Evolutionary conservation across 768 basidiomycete genomes (phyloP).

Genomic region (Gautieria morchelliformis): DNA sequence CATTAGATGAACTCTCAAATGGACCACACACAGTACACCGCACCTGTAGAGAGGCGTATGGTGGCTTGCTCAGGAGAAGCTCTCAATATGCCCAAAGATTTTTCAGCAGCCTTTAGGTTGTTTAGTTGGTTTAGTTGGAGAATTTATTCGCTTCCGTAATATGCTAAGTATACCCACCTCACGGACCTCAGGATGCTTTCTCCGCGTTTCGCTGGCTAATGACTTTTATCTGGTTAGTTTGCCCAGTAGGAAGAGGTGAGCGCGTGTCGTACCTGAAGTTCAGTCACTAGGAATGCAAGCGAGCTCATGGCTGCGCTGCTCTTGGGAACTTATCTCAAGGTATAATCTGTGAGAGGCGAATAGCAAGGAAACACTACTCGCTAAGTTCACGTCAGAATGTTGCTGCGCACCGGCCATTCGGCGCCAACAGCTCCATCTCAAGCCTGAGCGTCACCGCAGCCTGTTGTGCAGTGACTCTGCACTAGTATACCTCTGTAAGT

Average conservation of each 20-base stretch:
- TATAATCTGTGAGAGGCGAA: too few relatives aligned
- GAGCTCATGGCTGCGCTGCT: slow-evolving; percentile 16
- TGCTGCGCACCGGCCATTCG: too few relatives aligned
- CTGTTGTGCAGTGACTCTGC: too few relatives aligned
- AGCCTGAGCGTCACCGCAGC: too few relatives aligned
- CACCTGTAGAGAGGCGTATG: slow-evolving; percentile 63
- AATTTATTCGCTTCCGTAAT: background rate
- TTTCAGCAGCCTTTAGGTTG: slow-evolving; percentile 64
- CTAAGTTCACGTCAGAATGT: too few relatives aligned
- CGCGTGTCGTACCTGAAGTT: slow-evolving; percentile 46
- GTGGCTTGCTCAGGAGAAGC: slow-evolving; percentile 78
- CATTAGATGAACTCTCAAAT: background rate
- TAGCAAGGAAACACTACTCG: too few relatives aligned
- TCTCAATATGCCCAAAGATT: slow-evolving; percentile 69
- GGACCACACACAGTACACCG: slow-evolving; percentile 13
- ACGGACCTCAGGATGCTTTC: slow-evolving; percentile 88
- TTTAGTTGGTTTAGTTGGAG: slow-evolving; percentile 1
- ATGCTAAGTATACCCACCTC: slow-evolving; percentile 46
- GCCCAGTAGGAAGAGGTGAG: background rate
- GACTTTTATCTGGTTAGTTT: slow-evolving; percentile 37
- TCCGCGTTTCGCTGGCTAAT: slow-evolving; percentile 76
- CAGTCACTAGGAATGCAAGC: slow-evolving; percentile 32
- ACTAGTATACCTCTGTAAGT: too few relatives aligned
- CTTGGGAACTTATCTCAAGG: too few relatives aligned
- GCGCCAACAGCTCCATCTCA: too few relatives aligned